A percentile compares a stretch with the other conserved stretches of the same genome.
Evolutionary conservation across 495 filamentous ascomycete genomes (phyloP).

Genomic region (Penicillium soppii): DNA sequence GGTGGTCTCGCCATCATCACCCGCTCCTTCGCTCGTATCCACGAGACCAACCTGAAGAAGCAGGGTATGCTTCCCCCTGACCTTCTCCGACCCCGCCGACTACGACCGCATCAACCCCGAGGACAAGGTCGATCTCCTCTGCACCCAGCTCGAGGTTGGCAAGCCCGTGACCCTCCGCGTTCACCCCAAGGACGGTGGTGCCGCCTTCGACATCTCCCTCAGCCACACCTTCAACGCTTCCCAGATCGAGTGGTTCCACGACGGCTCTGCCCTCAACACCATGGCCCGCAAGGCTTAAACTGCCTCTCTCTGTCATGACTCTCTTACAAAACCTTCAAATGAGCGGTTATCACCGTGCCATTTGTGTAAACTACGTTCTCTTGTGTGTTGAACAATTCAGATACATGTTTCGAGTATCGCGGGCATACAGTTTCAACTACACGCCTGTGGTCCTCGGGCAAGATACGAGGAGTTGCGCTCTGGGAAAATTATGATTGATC

Average conservation of each 20-base stretch:
- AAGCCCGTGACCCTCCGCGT: conserved; percentile 91
- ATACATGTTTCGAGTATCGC: conserved; percentile 2
- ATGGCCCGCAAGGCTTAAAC: conserved; percentile 77
- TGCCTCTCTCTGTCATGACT: conserved; percentile 5
- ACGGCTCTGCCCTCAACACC: conserved; percentile 94
- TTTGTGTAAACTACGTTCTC: conserved; percentile 13
- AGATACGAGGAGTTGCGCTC: conserved; percentile 39
- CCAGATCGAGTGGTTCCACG: conserved; percentile 98
- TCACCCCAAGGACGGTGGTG: conserved; percentile 77
- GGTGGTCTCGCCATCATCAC: conserved; percentile 97
- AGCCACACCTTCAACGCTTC: conserved; percentile 95
- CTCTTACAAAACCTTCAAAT: conserved; percentile 8
- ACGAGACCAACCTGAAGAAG: conserved; percentile 99
- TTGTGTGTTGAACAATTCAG: conserved; percentile 12
- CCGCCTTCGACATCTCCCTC: conserved; percentile 77
- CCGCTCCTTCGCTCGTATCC: conserved; percentile 95
- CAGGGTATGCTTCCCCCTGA: conserved; percentile 99
- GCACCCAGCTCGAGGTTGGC: conserved; percentile 89
- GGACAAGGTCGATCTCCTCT: conserved; percentile 86
- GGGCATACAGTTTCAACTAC: conserved; percentile 4
- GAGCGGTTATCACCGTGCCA: neutral
- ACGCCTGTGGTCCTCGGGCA: conserved; percentile 17
- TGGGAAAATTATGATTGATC: conserved; percentile 42
- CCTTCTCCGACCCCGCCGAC: conserved; percentile 90
- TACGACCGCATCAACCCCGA: conserved; percentile 96